Base-by-base conservation (phyloP, 352 stramenopile species). In the Phytophthora cactorum region DNA sequence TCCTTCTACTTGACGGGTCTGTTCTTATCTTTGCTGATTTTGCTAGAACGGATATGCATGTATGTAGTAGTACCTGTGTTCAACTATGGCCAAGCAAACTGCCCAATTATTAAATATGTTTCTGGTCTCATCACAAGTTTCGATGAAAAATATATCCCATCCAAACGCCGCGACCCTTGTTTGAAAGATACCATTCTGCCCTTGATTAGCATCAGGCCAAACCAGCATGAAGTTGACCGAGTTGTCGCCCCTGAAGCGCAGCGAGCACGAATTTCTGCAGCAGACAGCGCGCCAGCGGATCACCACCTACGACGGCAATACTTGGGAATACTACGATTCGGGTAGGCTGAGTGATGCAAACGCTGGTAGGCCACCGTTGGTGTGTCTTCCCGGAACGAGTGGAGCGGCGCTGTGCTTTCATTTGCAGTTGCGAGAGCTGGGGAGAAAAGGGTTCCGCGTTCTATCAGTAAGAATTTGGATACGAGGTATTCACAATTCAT, bases 311-410 rank as follows among this genome's bases (percentile, higher is more conserved):
- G 86, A 93, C 36, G 83, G 80, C 25, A 79, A 90, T 49, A 92
- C 81, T 39, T 93, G 85, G 85, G 79, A 89, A 63, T 92, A 89
- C 66, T 93, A 81, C 58, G 85, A 93, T 71, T 84, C 74, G 46
- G 85, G 83, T 8, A 78, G 76, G 57, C 66, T 70, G 22, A 82
- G 57, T 43, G 65, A 71, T 46, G 52, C 57, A 12, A 75, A 63
- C 46, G 46, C 45, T 39, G 52, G 66, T 3, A 49, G 58, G 8
- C 63, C 73, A 50, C 81, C 85, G 5, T 63, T 93, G 14, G 73
- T 93, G 61, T 91, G 83, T 66, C 74, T 93, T 7, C 83, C 85
- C 0, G 82, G 80, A n/a, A 78, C 71, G 9, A 89, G 67, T 29
- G 82, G 83, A 38, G 77, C 77, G 3, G 69, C 85, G 4, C 66